A percentile compares a stretch with the other conserved stretches of the same genome.
These are phyloP conservation scores for Noccaea bulbosa DNA, from an alignment of 345 rosid genomes.

Conservation along the genomic window DNA sequence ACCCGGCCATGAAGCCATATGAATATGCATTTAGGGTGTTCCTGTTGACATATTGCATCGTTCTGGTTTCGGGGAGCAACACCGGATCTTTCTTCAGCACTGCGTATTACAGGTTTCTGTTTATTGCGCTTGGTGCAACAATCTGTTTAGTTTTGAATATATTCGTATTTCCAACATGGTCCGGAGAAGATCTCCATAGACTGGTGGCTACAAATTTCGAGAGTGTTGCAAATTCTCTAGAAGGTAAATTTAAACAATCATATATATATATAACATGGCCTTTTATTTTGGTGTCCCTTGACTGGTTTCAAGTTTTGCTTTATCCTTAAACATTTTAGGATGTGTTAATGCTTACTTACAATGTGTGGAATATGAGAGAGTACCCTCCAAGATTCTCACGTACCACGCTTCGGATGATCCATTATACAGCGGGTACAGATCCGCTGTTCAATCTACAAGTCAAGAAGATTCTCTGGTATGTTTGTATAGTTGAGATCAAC, in stretches of 20 bases:
- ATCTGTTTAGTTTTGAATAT: conserved; percentile 63
- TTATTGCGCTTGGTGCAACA: conserved; percentile 72
- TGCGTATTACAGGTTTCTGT: conserved; percentile 63
- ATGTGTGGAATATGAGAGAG: conserved; percentile 72
- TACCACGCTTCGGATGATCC: conserved; percentile 89
- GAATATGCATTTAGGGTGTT: conserved; percentile 83
- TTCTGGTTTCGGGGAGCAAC: conserved; percentile 68
- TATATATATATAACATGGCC: background rate
- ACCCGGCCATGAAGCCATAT: conserved; percentile 71
- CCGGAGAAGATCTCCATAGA: conserved; percentile 89
- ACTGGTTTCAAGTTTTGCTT: background rate
- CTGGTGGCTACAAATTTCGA: conserved; percentile 74
- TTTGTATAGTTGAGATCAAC: conserved; percentile 3
- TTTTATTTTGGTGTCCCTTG: background rate
- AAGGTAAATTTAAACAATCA: conserved; percentile 51
- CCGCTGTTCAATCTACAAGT: conserved; percentile 76
- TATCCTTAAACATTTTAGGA: conserved; percentile 43
- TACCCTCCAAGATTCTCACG: conserved; percentile 78
- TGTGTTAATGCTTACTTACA: conserved; percentile 76
- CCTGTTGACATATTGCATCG: conserved; percentile 83
- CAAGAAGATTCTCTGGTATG: conserved; percentile 81
- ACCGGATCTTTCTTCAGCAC: conserved; percentile 55
- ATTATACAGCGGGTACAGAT: conserved; percentile 71
- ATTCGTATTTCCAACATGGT: conserved; percentile 76
- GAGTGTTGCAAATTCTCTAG: conserved; percentile 75